Evolutionary conservation across 495 filamentous ascomycete species (phyloP), one percentile per base, ranked within the genome.

Genomic region (Durotheca rogersii): DNA sequence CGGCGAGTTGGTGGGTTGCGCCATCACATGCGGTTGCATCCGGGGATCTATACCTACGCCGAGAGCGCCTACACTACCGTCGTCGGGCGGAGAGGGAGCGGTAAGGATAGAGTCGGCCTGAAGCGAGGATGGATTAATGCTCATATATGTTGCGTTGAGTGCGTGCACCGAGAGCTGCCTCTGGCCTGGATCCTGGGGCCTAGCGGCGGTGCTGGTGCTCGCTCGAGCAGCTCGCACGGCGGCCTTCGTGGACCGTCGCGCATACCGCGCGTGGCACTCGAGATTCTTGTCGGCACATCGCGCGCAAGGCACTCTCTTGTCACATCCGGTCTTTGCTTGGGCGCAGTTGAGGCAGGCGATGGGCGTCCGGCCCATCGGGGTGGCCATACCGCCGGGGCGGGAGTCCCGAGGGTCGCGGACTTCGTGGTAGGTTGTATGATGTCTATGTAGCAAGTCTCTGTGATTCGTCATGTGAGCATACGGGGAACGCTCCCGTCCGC

Each of bases 261-360:
- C 81, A 45, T 74, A 81, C 10, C 81, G 67, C 15, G 78, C 62
- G 30, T 71, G 72, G 54, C 81, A 86, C 10, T 66, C 47, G 9
- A 84, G 69, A 56, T 79, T 79, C 58, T 83, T 77, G 18, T 76
- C 74, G 1, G 72, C 61, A 58, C 81, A 84, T 47, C 81, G 69
- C 32, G 72, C 72, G 60, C 81, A 84, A 7, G 82, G 82, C 7
- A 81, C 74, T 62, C 72, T 72, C 64, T 85, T 85, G 57, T 87
- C 83, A 58, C 83, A 87, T n/a, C 77, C 80, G 4, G 81, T 83
- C 67, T 84, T 84, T 16, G 81, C 80, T 53, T 70, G 80, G 12
- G 80, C 77, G 56, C 81, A 84, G 58, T 76, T 76, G 12, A 70
- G 67, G 62, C 81, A 84, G 6, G 81, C 79, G 48, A 84, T 84